Evolutionary conservation across 2,329 filamentous ascomycete species (phyloP), one percentile per base, ranked within the genome.

Genomic region (Hymenoscyphus fructigenus): DNA sequence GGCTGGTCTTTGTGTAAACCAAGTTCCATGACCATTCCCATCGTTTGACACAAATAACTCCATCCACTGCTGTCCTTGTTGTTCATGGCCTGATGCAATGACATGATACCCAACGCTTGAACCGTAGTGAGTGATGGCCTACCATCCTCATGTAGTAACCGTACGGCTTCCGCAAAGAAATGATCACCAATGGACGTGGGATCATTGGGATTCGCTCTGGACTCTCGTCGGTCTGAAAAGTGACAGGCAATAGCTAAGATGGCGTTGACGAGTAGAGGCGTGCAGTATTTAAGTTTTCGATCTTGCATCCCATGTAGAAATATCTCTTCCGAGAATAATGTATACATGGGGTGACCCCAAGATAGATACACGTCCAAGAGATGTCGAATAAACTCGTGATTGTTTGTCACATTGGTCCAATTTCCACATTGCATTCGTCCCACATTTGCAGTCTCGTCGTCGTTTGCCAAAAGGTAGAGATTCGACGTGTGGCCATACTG

Each of bases 51-150:
- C 89, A 90, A 65, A 85, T 88, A 62, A 26, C 60, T 56, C 83
- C 89, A 92, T 56, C 88, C 90, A 69, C 88, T 86, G 23, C 88
- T 90, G 72, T 92, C 88, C 38, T 88, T 82, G 1, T 88, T 88
- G 66, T 85, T 87, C 71, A 88, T 91, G 1, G 87, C 88, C 77
- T 92, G 89, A 41, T 89, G 81, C 67, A 91, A 85, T 10, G 88
- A 88, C 88, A 93, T 91, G 70, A 92, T 84, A 2, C 88, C 89
- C 28, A 92, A 79, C 2, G 90, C 89, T 77, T 92, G 90, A 57
- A 91, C 88, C 9, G 88, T 91, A 3, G 89, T 91, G 26, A 92
- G 77, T 9, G 77, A 84, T 64, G 90, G 84, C 63, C 86, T 84
- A 65, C 89, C 78, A 58, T 78, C 75, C 62, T 84, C 78, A 61